Evolutionary conservation across 164 flowering plant species (phyloP), one percentile per base, ranked within the genome.

Genomic region (Magnolia changhungtana): DNA sequence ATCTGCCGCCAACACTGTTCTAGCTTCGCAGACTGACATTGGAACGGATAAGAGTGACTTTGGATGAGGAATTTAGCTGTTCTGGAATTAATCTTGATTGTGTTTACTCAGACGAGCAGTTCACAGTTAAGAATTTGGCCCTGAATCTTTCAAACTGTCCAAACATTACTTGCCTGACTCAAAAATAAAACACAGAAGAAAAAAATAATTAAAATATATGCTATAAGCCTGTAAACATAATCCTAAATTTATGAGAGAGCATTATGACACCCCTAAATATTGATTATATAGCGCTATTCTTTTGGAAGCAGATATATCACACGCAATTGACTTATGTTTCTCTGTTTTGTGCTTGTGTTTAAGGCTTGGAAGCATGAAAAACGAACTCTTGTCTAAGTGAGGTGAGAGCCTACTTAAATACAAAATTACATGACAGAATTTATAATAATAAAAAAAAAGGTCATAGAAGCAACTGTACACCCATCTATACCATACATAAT

Each of bases 41-140:
- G 23, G n/a, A 77, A 55, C 0, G 49, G 11, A 10, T 49, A 61
- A 51, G 24, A 37, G 52, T 74, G 27, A 49, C 27, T 69, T 67
- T 27, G 63, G 52, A 50, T 16, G 11, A 63, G 50, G 51, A 31
- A 21, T 21, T 20, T 72, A 45, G 63, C 59, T 50, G 52, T n/a
- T 65, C 45, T 19, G 63, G 50, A 59, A 63, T 27, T 37, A 37
- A 37, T 37, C 37, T 49, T 73, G 50, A 70, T 49, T 65, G 14
- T 19, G 64, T 23, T 76, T 59, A 75, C 70, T 70, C 74, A n/a
- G 50, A 24, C 64, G 29, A 68, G 68, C 71, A 49, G 37, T 72
- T 69, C 51, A 45, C 50, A 55, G 61, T 58, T 23, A 21, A 72
- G n/a, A 61, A 55, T 37, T 55, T 55, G 16, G 10, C 18, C 61